Evolutionary conservation across 768 basidiomycete species (phyloP).

Genomic region (Omphalotus guepiniiformis): DNA sequence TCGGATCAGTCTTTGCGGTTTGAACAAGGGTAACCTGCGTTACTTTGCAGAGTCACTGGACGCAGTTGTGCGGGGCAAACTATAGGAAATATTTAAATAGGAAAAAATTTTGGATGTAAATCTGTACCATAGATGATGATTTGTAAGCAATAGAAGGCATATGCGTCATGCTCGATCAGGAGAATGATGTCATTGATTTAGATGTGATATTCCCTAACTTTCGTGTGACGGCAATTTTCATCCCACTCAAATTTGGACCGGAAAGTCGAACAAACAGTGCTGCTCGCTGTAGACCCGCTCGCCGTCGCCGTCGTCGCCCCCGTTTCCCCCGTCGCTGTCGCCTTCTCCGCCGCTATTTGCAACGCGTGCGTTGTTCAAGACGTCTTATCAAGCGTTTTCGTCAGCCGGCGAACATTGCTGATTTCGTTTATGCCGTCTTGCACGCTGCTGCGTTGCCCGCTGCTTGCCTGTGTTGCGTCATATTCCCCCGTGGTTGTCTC

Average conservation of each 20-base stretch:
- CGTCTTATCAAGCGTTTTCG: neutral
- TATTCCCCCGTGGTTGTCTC: constrained; percentile 16
- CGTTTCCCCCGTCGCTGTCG: too few species aligned
- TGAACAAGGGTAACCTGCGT: constrained; percentile 75
- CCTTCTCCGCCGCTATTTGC: too few species aligned
- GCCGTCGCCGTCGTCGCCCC: too few species aligned
- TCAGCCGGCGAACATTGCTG: neutral
- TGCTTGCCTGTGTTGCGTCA: constrained; percentile 13
- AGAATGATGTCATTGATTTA: neutral
- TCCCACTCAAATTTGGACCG: too few species aligned
- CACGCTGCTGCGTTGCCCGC: constrained; percentile 3
- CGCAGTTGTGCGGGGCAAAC: constrained; percentile 49
- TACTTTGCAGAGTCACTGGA: constrained; percentile 74
- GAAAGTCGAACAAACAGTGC: too few species aligned
- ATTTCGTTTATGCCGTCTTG: constrained; percentile 13
- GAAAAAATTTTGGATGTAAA: neutral
- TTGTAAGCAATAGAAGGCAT: neutral
- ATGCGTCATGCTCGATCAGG: neutral
- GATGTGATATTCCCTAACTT: neutral
- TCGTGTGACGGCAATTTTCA: too few species aligned
- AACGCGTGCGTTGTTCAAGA: too few species aligned
- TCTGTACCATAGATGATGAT: neutral
- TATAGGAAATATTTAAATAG: constrained; percentile 12
- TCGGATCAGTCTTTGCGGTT: constrained; percentile 91
- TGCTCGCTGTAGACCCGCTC: too few species aligned